Percentiles rank a stretch among this genome's conserved stretches.
phyloP scores from a whole-genome alignment of 495 filamentous ascomycete species.

The Hypoxylon fuscum region DNA sequence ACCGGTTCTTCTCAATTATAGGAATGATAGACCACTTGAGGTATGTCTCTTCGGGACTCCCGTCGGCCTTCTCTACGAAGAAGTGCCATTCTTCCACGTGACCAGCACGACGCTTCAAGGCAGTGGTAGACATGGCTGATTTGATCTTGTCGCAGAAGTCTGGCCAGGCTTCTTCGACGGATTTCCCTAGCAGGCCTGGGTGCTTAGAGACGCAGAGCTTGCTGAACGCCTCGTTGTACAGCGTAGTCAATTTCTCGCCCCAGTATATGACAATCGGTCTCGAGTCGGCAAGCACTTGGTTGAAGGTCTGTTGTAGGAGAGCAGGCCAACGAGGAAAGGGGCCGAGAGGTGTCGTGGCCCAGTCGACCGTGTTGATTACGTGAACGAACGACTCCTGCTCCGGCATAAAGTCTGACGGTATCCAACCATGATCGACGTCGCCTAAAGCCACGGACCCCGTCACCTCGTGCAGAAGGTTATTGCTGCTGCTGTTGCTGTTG shows the following conservation, averaged over 20 bases:
- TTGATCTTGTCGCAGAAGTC: conserved; percentile 73
- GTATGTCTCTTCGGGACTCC: conserved; percentile 71
- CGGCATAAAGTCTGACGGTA: conserved; percentile 64
- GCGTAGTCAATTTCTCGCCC: conserved; percentile 69
- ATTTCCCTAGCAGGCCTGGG: conserved; percentile 70
- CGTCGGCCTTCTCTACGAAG: conserved; percentile 65
- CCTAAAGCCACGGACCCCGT: conserved; percentile 52
- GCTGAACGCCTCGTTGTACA: conserved; percentile 80
- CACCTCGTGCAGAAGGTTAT: conserved; percentile 13
- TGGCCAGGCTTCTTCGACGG: conserved; percentile 68
- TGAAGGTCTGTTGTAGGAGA: conserved; percentile 71
- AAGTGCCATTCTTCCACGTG: conserved; percentile 77
- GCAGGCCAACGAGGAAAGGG: conserved; percentile 69
- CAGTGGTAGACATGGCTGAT: conserved; percentile 63
- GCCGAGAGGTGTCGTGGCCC: conserved; percentile 70
- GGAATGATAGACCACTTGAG: conserved; percentile 75
- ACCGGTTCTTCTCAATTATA: conserved; percentile 66
- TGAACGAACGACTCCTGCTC: conserved; percentile 68
- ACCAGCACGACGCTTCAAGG: conserved; percentile 63
- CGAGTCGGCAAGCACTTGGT: conserved; percentile 73
- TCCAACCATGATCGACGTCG: conserved; percentile 66
- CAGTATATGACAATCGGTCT: conserved; percentile 79
- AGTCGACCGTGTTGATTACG: conserved; percentile 71
- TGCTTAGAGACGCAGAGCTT: conserved; percentile 73
- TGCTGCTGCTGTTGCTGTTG: conserved; percentile 10